phyloP scores from a whole-genome alignment of 345 rosid species.

The Cardamine resedifolia region DNA sequence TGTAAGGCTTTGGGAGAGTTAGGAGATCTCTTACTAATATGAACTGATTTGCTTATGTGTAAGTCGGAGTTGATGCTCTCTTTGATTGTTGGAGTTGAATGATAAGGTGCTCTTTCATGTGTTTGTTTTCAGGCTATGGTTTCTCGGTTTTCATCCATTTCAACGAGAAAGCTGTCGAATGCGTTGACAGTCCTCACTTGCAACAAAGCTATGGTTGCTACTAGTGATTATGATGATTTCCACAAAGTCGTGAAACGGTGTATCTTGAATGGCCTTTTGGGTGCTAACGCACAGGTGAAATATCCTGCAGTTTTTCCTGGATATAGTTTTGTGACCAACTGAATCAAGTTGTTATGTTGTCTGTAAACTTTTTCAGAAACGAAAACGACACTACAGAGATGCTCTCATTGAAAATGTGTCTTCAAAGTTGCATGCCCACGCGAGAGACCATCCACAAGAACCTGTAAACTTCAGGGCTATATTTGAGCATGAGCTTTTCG shows the following conservation, averaged over 20 bases:
- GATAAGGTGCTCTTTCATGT: not conserved
- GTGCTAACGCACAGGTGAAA: constrained; percentile 76
- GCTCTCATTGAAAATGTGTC: constrained; percentile 54
- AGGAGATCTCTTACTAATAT: not conserved
- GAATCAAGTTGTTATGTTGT: too few relatives aligned
- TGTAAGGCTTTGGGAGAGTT: not conserved
- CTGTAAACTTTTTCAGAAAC: too few relatives aligned
- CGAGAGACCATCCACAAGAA: constrained; percentile 38
- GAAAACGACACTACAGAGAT: constrained; percentile 57
- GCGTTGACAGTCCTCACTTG: constrained; percentile 65
- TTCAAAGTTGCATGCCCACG: constrained; percentile 44
- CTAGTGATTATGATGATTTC: constrained; percentile 77
- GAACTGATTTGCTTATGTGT: constrained; percentile 2
- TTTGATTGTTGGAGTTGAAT: not conserved
- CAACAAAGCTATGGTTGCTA: constrained; percentile 82
- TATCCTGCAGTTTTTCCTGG: not conserved
- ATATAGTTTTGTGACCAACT: not conserved
- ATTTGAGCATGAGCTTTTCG: constrained; percentile 75
- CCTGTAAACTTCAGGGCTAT: constrained; percentile 71
- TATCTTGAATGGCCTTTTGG: constrained; percentile 55
- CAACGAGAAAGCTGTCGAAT: constrained; percentile 70
- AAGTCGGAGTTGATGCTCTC: not conserved
- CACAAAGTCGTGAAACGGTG: constrained; percentile 65
- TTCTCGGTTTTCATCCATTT: constrained; percentile 69
- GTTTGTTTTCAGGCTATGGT: constrained; percentile 73